Percentiles rank a stretch among this genome's conserved stretches.
phyloP scores from a whole-genome alignment of 148 eudicot species.

The Diospyros kaki region DNA sequence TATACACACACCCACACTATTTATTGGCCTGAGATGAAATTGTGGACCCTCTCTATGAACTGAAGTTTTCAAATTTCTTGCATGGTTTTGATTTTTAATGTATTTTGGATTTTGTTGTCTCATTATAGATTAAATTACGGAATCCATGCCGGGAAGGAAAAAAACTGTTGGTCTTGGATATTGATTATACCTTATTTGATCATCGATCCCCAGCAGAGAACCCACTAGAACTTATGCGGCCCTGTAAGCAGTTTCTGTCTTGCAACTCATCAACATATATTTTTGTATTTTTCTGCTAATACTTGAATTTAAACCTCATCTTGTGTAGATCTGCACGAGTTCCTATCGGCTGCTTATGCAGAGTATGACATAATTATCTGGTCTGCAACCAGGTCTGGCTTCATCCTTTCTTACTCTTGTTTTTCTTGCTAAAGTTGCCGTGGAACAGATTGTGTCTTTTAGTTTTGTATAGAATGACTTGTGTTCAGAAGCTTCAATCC shows the following conservation, averaged over 20 bases:
- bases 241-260: conserved; percentile 58
- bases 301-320: not conserved
- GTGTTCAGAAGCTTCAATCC: not conserved
- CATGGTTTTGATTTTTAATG: not conserved
- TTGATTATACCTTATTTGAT: conserved; percentile 95
- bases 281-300: conserved; percentile 8
- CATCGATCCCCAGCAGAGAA: conserved; percentile 95
- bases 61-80: no score
- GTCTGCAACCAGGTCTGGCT: conserved; percentile 90
- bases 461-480: not conserved
- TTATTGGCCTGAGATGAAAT: not conserved
- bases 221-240: conserved; percentile 92
- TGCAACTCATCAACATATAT: not conserved
- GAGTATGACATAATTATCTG: conserved; percentile 98
- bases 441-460: not conserved
- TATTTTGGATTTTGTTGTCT: not conserved
- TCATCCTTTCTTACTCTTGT: not conserved
- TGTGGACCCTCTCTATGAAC: not conserved
- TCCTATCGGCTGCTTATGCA: conserved; percentile 89
- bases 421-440: not conserved
- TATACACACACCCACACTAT: not conserved
- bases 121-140: conserved; percentile 60
- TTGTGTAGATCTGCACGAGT: conserved; percentile 88
- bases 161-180: conserved; percentile 92
- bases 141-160: conserved; percentile 94